A percentile compares a stretch with the other conserved stretches of the same genome.
Conservation (phyloP, 148 eudicot genomes). For the Tetragonia tetragonoides region DNA sequence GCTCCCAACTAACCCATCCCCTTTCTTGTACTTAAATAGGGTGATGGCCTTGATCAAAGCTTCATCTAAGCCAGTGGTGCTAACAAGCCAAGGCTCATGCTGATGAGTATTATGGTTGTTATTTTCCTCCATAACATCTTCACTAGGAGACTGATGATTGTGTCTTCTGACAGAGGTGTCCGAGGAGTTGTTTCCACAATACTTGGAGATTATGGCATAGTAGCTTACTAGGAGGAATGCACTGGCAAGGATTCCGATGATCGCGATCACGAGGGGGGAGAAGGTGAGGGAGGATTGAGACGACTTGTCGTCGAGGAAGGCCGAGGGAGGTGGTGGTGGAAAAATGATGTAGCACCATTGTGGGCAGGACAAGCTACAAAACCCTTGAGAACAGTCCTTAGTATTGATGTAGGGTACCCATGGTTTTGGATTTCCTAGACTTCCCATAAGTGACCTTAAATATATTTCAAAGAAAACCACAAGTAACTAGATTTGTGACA, state of each 20-base stretch:
- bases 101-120: slow-evolving; percentile 27
- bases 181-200: slow-evolving; percentile 33
- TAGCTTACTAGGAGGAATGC: slow-evolving; percentile 77
- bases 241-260: slow-evolving; percentile 68
- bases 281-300: slow-evolving; percentile 37
- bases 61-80: slow-evolving; percentile 62
- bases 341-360: slow-evolving; percentile 65
- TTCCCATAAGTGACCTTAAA: slow-evolving; percentile 29
- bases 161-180: slow-evolving; percentile 27
- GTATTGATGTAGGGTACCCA: slow-evolving; percentile 59
- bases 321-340: slow-evolving; percentile 62
- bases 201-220: slow-evolving; percentile 69
- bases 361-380: slow-evolving; percentile 67
- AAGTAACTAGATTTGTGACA: background rate
- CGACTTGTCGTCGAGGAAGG: slow-evolving; percentile 32
- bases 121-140: slow-evolving; percentile 32
- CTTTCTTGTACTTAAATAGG: slow-evolving; percentile 53
- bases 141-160: slow-evolving; percentile 15
- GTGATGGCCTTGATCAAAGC: slow-evolving; percentile 55
- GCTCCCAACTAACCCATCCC: slow-evolving; percentile 41
- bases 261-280: slow-evolving; percentile 79
- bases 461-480: background rate
- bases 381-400: slow-evolving; percentile 64
- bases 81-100: slow-evolving; percentile 54
- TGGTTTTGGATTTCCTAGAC: slow-evolving; percentile 46